Percentiles rank a stretch among this genome's conserved stretches.
phyloP scores from a whole-genome alignment of 371 early-diverging fungal genomes.

The Mortierella sp. region DNA sequence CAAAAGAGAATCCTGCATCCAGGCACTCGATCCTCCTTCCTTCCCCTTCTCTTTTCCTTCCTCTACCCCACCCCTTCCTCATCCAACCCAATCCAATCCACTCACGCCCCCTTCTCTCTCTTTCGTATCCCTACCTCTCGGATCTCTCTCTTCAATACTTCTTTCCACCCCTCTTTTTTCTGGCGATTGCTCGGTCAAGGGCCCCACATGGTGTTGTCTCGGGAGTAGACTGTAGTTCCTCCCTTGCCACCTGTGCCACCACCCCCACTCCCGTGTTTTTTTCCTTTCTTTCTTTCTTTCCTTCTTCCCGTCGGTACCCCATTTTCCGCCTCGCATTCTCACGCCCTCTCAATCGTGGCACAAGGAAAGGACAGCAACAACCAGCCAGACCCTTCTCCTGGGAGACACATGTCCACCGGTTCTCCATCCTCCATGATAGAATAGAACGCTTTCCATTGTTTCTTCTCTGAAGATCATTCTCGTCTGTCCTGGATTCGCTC shows the following conservation, averaged over 20 bases:
- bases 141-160: neutral
- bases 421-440: neutral
- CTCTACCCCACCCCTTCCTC: neutral
- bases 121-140: neutral
- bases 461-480: neutral
- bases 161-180: neutral
- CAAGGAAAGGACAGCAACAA: neutral
- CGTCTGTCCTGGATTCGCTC: neutral
- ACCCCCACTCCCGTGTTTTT: neutral
- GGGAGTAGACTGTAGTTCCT: slow-evolving; percentile 10
- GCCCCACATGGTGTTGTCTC: neutral
- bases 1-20: slow-evolving; percentile 2
- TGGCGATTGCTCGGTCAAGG: neutral
- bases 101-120: neutral
- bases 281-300: neutral
- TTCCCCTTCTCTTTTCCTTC: neutral
- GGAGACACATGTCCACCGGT: neutral
- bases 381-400: neutral
- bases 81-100: neutral
- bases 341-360: neutral
- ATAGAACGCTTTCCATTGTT: neutral
- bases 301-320: slow-evolving; percentile 5
- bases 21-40: neutral
- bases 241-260: slow-evolving; percentile 3
- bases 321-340: neutral